Evolutionary conservation across 164 flowering plant species (phyloP), one percentile per base, ranked within the genome.

Genomic region (Magnolia sinica): DNA sequence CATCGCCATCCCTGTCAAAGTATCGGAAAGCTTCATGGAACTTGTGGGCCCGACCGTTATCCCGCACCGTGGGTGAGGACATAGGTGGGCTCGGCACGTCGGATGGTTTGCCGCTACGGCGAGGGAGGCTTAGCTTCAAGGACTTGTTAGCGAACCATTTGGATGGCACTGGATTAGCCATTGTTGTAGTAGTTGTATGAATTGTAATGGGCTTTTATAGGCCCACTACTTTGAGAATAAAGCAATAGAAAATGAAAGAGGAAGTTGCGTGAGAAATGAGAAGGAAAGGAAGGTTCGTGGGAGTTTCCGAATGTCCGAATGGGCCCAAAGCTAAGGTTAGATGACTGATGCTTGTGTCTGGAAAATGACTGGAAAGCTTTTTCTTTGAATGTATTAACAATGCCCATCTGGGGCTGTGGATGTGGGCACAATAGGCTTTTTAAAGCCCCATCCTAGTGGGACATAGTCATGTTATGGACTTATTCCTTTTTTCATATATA

Each of bases 1-100:
- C 97, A 67, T 94, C 97, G 0, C 87, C 85, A 23, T 94, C 84
- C 0, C 78, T 24, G 73, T 94, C 98, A 31, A 94, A 91, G 71
- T 83, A 87, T 0, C 83, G 78, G 71, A 94, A 94, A 16, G 88
- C 92, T 49, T 85, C 80, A 50, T 37, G 80, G 10, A 88, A 76
- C 75, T 83, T 85, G 2, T 86, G 85, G 63, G 79, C 84, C 64
- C 73, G 71, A 1, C n/a, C 23, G 8, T 20, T 68, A 13, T 70
- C 45, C 69, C 37, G 6, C 45, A 37, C 45, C 45, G 27, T 63
- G 52, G 67, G 50, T 23, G 77, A 37, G 14, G 71, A 24, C 27
- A n/a, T 1, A 50, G 71, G 59, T 2, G 78, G 50, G 65, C 45
- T 23, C 8, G 65, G 16, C 24, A 4, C 13, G 9, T 13, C 23